Percentiles rank a stretch among this genome's conserved stretches.
Evolutionary conservation across 1,284 basidiomycete species (phyloP).

Genomic region (Ustilago bromivora): DNA sequence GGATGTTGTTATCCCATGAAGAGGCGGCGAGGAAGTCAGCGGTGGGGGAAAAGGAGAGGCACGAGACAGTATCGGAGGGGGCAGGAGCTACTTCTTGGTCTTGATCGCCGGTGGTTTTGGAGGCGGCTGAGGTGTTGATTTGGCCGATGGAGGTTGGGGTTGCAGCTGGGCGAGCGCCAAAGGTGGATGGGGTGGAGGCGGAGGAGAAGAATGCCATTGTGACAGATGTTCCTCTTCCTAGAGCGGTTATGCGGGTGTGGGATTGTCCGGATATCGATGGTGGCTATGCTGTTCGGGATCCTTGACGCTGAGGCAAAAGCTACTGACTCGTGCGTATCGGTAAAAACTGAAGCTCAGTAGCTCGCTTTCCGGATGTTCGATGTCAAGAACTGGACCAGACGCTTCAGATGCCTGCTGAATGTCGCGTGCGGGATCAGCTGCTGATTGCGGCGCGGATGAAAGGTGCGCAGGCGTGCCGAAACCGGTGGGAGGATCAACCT

Average conservation of each 20-base stretch:
- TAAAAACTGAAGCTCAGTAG: neutral
- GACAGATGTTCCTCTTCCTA: neutral
- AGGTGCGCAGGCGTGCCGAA: neutral
- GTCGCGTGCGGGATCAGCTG: neutral
- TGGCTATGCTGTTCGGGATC: neutral
- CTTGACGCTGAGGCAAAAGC: neutral
- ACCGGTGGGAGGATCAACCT: neutral
- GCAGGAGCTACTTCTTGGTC: slow-evolving; percentile 79
- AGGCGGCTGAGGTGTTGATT: slow-evolving; percentile 53
- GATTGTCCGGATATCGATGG: neutral
- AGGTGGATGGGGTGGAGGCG: slow-evolving; percentile 54
- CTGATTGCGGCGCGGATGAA: neutral
- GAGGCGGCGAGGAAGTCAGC: slow-evolving; percentile 71
- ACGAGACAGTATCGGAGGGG: slow-evolving; percentile 68
- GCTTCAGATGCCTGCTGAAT: neutral
- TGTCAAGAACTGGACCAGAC: neutral
- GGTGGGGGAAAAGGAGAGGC: slow-evolving; percentile 69
- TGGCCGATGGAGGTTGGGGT: slow-evolving; percentile 34
- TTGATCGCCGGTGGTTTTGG: slow-evolving; percentile 58
- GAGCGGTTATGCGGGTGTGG: neutral
- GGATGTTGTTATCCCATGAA: slow-evolving; percentile 71
- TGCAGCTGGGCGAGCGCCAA: slow-evolving; percentile 46
- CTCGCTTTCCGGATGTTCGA: neutral
- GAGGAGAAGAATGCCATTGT: slow-evolving; percentile 61
- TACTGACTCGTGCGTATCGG: neutral